Evolutionary conservation across 2,329 filamentous ascomycete species (phyloP).

Genomic region (Curvularia eragrostidis): DNA sequence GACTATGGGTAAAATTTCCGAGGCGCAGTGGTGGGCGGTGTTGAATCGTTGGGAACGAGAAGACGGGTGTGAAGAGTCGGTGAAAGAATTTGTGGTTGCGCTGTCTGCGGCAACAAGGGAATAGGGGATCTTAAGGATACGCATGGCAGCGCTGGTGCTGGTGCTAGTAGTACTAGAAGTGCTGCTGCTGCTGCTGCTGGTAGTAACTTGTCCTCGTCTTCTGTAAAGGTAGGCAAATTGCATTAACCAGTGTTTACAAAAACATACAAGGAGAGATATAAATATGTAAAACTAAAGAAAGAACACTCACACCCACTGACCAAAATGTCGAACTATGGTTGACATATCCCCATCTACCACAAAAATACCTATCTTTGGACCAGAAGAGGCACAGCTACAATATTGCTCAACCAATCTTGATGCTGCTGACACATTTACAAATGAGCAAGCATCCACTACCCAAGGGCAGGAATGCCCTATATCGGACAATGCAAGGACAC

Average conservation of each 20-base stretch:
- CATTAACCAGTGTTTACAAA: background rate
- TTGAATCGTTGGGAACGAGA: constrained; percentile 23
- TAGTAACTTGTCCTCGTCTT: no score
- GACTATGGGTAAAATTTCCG: constrained; percentile 16
- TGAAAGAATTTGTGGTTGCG: constrained; percentile 2
- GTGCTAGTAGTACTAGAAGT: background rate
- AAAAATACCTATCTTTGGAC: background rate
- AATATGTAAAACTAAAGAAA: background rate
- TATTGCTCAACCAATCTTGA: no score
- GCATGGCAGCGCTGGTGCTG: constrained; percentile 8
- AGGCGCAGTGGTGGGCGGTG: constrained; percentile 15
- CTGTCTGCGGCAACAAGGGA: constrained; percentile 14
- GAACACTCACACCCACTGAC: background rate
- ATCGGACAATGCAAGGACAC: background rate
- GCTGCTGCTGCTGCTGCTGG: no score
- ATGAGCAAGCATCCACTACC: background rate
- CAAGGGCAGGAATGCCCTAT: background rate
- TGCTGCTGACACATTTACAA: background rate
- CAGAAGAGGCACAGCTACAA: background rate
- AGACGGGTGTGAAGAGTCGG: constrained; percentile 13
- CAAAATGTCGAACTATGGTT: background rate
- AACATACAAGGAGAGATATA: background rate
- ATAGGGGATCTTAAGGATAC: constrained; percentile 17
- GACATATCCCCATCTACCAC: background rate
- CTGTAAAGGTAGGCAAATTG: no score